Percentiles rank a stretch among this genome's conserved stretches.
phyloP scores from a whole-genome alignment of 2,329 filamentous ascomycete genomes.

The Bipolaris zeicola region DNA sequence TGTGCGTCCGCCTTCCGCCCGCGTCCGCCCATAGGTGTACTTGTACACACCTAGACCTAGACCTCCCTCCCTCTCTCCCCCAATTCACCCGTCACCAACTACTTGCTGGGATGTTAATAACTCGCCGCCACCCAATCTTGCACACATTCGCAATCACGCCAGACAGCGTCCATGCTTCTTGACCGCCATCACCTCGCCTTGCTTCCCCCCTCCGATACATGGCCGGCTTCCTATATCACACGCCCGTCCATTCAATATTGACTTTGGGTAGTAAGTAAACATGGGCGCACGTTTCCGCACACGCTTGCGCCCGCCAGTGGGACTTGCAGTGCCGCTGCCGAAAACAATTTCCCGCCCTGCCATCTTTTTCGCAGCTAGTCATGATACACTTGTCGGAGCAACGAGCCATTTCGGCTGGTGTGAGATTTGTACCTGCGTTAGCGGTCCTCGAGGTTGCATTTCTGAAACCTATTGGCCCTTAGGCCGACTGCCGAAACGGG shows the following conservation, averaged over 20 bases:
- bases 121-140: conserved; percentile 7
- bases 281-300: conserved; percentile 25
- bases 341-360: conserved; percentile 33
- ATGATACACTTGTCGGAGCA: conserved; percentile 40
- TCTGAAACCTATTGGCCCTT: conserved; percentile 42
- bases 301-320: conserved; percentile 35
- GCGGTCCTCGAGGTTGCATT: conserved; percentile 29
- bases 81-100: neutral
- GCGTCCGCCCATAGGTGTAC: too few relatives aligned
- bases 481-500: conserved; percentile 32
- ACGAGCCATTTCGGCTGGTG: conserved; percentile 40
- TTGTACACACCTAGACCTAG: too few relatives aligned
- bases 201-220: neutral
- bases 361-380: conserved; percentile 6
- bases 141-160: conserved; percentile 1
- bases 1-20: neutral
- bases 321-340: conserved; percentile 36
- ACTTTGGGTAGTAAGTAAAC: conserved; percentile 11
- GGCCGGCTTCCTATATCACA: conserved; percentile 3
- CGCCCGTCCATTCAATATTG: conserved; percentile 6
- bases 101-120: conserved; percentile 3
- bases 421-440: conserved; percentile 47
- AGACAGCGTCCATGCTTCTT: conserved; percentile 4
- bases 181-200: neutral
- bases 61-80: too few relatives aligned